phyloP scores from a whole-genome alignment of 2,329 filamentous ascomycete species.

The Colletotrichum acutatum region DNA sequence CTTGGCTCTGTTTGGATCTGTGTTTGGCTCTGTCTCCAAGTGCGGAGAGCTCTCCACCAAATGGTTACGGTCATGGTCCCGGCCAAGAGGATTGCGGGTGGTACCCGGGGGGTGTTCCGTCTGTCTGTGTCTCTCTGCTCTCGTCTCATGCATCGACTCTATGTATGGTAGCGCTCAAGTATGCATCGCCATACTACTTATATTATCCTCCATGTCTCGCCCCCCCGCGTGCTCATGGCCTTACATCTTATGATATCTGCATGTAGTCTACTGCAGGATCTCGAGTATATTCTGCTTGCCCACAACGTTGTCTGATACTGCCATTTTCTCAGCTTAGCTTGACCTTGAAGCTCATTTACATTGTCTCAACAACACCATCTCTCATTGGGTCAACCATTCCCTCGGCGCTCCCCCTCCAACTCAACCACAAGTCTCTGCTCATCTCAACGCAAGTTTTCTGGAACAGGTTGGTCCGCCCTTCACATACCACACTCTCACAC shows the following conservation, averaged over 20 bases:
- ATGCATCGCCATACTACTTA: conserved; percentile 10
- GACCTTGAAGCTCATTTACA: background rate
- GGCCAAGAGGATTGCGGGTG: background rate
- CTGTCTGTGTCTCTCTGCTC: background rate
- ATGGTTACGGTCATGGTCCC: background rate
- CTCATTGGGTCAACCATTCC: background rate
- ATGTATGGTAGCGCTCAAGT: background rate
- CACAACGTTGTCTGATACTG: background rate
- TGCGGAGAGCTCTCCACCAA: conserved; percentile 5
- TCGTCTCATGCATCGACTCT: background rate
- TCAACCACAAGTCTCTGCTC: conserved; percentile 15
- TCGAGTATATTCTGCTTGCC: background rate
- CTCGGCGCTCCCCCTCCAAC: background rate
- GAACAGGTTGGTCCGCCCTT: conserved; percentile 2
- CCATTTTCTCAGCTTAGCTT: background rate
- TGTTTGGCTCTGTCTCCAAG: conserved; percentile 6
- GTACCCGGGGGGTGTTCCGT: background rate
- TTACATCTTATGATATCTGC: background rate
- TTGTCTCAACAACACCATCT: background rate
- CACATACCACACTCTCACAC: background rate
- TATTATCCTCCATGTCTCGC: conserved; percentile 1
- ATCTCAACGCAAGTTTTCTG: conserved; percentile 15
- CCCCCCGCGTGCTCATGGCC: background rate
- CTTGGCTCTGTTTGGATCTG: conserved; percentile 25
- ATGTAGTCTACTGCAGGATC: conserved; percentile 5